Evolutionary conservation across 768 basidiomycete genomes (phyloP).

Genomic region (Macrocybe gigantea): DNA sequence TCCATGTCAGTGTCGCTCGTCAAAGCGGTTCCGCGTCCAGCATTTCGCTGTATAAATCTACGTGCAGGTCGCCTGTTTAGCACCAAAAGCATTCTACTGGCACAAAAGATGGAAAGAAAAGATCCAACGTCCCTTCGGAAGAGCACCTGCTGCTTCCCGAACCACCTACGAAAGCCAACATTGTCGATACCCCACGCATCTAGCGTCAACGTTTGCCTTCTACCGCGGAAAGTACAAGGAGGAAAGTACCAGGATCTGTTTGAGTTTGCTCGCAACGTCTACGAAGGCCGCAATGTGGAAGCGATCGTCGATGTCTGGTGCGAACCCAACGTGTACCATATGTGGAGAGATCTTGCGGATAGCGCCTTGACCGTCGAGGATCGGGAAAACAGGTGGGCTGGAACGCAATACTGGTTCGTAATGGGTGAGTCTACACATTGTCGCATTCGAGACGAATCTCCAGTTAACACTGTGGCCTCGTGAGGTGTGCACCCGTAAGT

Average conservation of each 20-base stretch:
- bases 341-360: constrained; percentile 73
- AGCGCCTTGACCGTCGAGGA: constrained; percentile 50
- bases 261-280: constrained; percentile 64
- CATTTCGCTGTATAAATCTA: too few species aligned
- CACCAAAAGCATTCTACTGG: too few species aligned
- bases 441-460: neutral
- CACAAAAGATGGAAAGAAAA: constrained; percentile 30
- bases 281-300: constrained; percentile 48
- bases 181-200: constrained; percentile 82
- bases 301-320: constrained; percentile 87
- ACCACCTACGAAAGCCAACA: constrained; percentile 27
- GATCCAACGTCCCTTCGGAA: constrained; percentile 29
- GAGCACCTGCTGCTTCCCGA: constrained; percentile 31
- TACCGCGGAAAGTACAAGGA: constrained; percentile 61
- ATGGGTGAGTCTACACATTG: constrained; percentile 47
- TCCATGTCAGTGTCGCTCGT: too few species aligned
- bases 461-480: neutral
- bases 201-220: constrained; percentile 63
- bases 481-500: constrained; percentile 72
- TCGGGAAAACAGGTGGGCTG: constrained; percentile 51
- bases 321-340: constrained; percentile 60
- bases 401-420: constrained; percentile 76
- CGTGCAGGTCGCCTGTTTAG: too few species aligned
- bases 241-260: constrained; percentile 46
- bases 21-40: too few species aligned